Evolutionary conservation across 2,329 filamentous ascomycete species (phyloP).

Genomic region (Penicillium sp.): DNA sequence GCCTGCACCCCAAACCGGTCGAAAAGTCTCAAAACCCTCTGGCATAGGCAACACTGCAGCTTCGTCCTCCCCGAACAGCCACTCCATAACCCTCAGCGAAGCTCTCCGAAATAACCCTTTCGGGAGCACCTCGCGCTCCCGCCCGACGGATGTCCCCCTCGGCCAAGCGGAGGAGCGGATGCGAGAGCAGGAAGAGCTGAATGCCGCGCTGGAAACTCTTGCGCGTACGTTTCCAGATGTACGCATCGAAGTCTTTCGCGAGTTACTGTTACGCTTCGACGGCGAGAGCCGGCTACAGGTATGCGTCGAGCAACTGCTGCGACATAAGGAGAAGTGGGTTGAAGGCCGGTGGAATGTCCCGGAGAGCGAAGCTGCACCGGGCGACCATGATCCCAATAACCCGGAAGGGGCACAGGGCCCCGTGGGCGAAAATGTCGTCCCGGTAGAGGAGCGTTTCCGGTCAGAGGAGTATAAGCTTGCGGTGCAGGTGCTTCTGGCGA

Average conservation of each 20-base stretch:
- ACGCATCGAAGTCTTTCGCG: slow-evolving; percentile 52
- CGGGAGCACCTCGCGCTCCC: slow-evolving; percentile 37
- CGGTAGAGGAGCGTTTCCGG: slow-evolving; percentile 50
- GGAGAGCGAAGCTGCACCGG: slow-evolving; percentile 17
- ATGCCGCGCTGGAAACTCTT: slow-evolving; percentile 46
- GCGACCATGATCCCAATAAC: slow-evolving; percentile 11
- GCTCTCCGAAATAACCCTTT: slow-evolving; percentile 52
- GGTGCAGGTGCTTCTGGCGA: slow-evolving; percentile 43
- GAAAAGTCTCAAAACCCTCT: slow-evolving; percentile 19
- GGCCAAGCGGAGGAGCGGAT: slow-evolving; percentile 36
- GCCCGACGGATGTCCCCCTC: slow-evolving; percentile 25
- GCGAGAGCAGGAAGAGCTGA: slow-evolving; percentile 46
- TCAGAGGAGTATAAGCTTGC: slow-evolving; percentile 48
- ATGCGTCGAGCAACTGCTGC: slow-evolving; percentile 52
- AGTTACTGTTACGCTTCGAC: slow-evolving; percentile 51
- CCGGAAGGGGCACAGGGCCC: slow-evolving; percentile 3
- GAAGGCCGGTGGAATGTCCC: slow-evolving; percentile 51
- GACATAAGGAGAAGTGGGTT: slow-evolving; percentile 53
- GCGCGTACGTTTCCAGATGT: slow-evolving; percentile 52
- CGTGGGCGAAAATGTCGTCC: slow-evolving; percentile 33
- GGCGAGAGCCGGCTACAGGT: slow-evolving; percentile 52
- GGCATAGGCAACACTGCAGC: slow-evolving; percentile 12
- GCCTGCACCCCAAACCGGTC: slow-evolving; percentile 20
- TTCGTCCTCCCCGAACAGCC: slow-evolving; percentile 25
- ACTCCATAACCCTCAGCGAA: slow-evolving; percentile 46